Percentiles rank a stretch among this genome's conserved stretches.
Conservation (phyloP, 345 rosid genomes). For the Cochlearia excelsa region DNA sequence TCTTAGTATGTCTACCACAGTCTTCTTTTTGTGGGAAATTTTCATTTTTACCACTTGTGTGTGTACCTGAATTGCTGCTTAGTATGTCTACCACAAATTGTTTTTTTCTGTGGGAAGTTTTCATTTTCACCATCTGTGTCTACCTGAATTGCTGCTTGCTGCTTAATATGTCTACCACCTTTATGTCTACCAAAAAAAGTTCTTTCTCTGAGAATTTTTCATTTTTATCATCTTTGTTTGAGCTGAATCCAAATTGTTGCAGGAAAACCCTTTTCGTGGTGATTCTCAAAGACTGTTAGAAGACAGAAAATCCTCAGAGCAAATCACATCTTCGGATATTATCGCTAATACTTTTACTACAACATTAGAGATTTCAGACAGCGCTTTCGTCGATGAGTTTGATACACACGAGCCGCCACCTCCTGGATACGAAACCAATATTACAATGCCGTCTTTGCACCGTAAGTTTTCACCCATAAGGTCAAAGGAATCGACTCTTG, state of each 20-base stretch:
- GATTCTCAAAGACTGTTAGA: slow-evolving; percentile 37
- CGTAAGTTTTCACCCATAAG: slow-evolving; percentile 45
- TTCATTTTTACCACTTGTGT: no score
- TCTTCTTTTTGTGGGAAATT: no score
- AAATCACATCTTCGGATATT: slow-evolving; percentile 37
- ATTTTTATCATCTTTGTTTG: no score
- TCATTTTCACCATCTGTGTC: no score
- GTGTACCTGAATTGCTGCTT: slow-evolving; percentile 1
- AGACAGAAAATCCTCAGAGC: slow-evolving; percentile 32
- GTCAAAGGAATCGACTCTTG: slow-evolving; percentile 40
- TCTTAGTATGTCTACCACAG: no score
- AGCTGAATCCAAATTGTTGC: slow-evolving; percentile 25
- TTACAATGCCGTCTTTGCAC: slow-evolving; percentile 35
- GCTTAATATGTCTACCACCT: no score
- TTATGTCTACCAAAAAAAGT: no score
- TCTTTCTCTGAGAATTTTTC: no score
- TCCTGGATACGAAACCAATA: slow-evolving; percentile 60
- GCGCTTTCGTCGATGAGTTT: slow-evolving; percentile 34
- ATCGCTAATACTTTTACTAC: slow-evolving; percentile 39
- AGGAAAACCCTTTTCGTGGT: slow-evolving; percentile 37
- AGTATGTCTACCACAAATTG: no score
- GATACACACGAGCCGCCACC: slow-evolving; percentile 57
- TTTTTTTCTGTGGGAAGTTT: no score
- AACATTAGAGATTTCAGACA: slow-evolving; percentile 45
- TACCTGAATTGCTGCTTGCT: no score